phyloP scores from a whole-genome alignment of 2,329 filamentous ascomycete species.

The Exophiala calicioides region DNA sequence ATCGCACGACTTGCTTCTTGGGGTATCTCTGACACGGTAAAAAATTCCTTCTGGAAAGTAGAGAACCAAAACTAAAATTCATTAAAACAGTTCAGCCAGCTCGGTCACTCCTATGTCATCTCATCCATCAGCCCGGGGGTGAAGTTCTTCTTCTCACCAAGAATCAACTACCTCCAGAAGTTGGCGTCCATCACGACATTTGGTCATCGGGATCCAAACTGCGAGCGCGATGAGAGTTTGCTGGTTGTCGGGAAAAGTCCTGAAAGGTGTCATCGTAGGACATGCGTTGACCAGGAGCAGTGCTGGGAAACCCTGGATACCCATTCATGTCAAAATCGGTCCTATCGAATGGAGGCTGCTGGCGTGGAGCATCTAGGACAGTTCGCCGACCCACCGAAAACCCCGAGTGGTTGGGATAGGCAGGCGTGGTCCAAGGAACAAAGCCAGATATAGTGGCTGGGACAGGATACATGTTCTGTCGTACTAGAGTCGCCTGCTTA shows the following conservation, averaged over 20 bases:
- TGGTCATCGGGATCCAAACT: conserved; percentile 3
- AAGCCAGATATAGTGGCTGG: too few species aligned
- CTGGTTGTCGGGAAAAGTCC: not conserved
- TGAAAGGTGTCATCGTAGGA: conserved; percentile 16
- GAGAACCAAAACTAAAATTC: too few species aligned
- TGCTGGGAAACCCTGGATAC: not conserved
- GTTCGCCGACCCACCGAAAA: too few species aligned
- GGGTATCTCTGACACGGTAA: too few species aligned
- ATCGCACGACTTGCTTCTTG: too few species aligned
- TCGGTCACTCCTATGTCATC: not conserved
- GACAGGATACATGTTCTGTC: too few species aligned
- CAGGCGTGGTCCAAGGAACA: too few species aligned
- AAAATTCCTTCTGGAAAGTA: too few species aligned
- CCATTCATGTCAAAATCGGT: not conserved
- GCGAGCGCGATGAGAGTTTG: not conserved
- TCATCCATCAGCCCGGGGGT: not conserved
- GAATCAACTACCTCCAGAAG: not conserved
- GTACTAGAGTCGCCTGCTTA: conserved; percentile 8
- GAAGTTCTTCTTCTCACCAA: not conserved
- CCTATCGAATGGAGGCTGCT: not conserved
- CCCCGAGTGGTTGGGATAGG: too few species aligned
- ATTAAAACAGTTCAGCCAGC: too few species aligned
- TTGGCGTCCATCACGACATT: not conserved
- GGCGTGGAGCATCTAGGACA: too few species aligned
- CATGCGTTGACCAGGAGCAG: not conserved